Evolutionary conservation across 2,329 filamentous ascomycete genomes (phyloP).

Genomic region (Trichoderma sp.): DNA sequence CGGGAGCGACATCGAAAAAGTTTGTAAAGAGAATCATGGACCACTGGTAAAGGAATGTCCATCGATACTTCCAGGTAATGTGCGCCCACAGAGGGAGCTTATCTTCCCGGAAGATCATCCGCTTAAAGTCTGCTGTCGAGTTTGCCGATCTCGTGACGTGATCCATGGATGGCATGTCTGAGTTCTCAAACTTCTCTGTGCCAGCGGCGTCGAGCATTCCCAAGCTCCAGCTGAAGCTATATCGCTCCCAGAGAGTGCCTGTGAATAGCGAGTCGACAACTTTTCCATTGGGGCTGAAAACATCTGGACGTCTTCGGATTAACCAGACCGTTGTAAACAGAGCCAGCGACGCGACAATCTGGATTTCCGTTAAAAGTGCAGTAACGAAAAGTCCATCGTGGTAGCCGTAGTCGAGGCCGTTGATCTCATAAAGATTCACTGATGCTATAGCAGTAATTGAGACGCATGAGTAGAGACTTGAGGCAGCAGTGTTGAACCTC

Average conservation of each 20-base stretch:
- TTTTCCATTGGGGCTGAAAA: constrained; percentile 5
- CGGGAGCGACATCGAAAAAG: constrained; percentile 18
- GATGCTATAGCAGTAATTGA: constrained; percentile 3
- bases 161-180: constrained; percentile 5
- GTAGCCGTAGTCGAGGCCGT: not conserved
- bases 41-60: not conserved
- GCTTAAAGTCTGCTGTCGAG: constrained; percentile 9
- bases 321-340: not conserved
- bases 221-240: constrained; percentile 16
- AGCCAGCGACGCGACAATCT: not conserved
- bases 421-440: not conserved
- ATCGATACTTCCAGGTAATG: constrained; percentile 13
- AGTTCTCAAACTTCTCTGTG: constrained; percentile 20
- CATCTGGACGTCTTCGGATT: not conserved
- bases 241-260: constrained; percentile 10
- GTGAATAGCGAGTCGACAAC: not conserved
- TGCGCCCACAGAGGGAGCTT: constrained; percentile 14
- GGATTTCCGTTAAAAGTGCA: not conserved
- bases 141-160: constrained; percentile 3
- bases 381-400: not conserved
- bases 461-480: not conserved
- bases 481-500: constrained; percentile 4
- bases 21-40: constrained; percentile 11
- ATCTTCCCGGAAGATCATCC: constrained; percentile 10
- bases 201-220: constrained; percentile 7